These are phyloP conservation scores for Chlamydomonas asymmetrica DNA, from an alignment of 139 green algal species.

Conservation along the genomic window DNA sequence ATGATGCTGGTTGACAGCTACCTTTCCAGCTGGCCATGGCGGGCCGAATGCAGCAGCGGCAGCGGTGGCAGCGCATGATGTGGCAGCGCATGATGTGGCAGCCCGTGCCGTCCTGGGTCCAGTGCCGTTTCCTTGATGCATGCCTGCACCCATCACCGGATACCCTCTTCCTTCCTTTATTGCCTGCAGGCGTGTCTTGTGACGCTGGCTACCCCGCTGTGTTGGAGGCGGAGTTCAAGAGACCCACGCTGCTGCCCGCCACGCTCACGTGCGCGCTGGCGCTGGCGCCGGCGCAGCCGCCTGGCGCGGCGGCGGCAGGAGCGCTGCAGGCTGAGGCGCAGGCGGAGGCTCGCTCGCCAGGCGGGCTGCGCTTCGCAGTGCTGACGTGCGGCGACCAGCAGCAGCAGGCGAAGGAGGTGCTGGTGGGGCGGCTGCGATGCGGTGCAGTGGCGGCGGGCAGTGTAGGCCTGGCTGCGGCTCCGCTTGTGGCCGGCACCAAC, in stretches of 20 bases:
- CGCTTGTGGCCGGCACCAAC: no score
- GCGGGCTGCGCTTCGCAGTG: slow-evolving; percentile 35
- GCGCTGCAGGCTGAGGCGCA: neutral
- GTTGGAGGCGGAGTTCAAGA: slow-evolving; percentile 55
- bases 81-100: no score
- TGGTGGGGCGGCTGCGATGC: slow-evolving; percentile 33
- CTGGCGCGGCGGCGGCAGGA: no score
- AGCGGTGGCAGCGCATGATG: no score
- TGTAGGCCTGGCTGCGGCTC: no score
- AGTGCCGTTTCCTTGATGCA: neutral
- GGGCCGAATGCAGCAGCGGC: no score
- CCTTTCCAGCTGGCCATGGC: no score
- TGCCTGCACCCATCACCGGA: neutral
- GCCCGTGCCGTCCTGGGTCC: neutral
- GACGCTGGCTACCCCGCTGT: slow-evolving; percentile 33
- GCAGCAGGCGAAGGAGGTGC: slow-evolving; percentile 49
- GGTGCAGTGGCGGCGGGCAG: neutral
- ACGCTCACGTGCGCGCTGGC: slow-evolving; percentile 33
- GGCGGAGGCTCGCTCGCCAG: neutral
- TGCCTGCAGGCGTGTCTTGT: slow-evolving; percentile 5
- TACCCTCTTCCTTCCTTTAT: neutral
- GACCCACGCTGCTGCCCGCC: slow-evolving; percentile 56
- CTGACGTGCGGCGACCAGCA: no score
- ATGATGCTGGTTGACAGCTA: no score
- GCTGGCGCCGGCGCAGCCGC: neutral